phyloP scores from a whole-genome alignment of 495 filamentous ascomycete species.

The Penicillium crystallinum region DNA sequence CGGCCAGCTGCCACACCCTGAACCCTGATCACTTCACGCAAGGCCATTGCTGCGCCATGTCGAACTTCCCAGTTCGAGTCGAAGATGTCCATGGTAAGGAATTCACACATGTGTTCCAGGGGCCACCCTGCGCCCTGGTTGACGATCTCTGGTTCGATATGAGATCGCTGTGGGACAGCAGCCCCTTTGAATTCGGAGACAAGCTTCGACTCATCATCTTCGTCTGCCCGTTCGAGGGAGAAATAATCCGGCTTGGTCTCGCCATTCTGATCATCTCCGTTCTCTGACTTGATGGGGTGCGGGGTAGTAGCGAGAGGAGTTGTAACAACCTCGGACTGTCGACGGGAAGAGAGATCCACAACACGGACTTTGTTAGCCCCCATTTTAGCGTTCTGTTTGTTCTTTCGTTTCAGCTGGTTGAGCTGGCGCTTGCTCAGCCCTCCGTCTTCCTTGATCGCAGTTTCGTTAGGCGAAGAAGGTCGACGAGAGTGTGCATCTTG shows the following conservation, averaged over 20 bases:
- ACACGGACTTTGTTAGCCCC: constrained; percentile 84
- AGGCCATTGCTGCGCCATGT: constrained; percentile 94
- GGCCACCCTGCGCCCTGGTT: constrained; percentile 78
- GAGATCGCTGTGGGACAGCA: constrained; percentile 51
- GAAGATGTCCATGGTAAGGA: constrained; percentile 87
- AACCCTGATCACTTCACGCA: constrained; percentile 86
- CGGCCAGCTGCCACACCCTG: constrained; percentile 92
- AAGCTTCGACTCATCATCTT: constrained; percentile 84
- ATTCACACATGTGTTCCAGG: constrained; percentile 87
- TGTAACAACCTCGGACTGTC: constrained; percentile 60
- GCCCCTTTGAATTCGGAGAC: constrained; percentile 94
- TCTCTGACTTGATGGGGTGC: constrained; percentile 61
- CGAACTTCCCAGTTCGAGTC: constrained; percentile 93
- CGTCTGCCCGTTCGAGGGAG: constrained; percentile 67
- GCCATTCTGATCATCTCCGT: constrained; percentile 48
- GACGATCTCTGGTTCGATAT: constrained; percentile 61
- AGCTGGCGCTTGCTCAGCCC: constrained; percentile 85
- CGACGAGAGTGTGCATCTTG: constrained; percentile 35
- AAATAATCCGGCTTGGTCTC: constrained; percentile 69
- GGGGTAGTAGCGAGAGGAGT: constrained; percentile 59
- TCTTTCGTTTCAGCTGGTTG: constrained; percentile 88
- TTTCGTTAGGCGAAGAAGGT: constrained; percentile 48
- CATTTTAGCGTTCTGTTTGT: constrained; percentile 76
- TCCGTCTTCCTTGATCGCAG: constrained; percentile 54
- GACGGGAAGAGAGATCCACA: constrained; percentile 74